Evolutionary conservation across 1,139 yeast genomes (phyloP).

Genomic region (Saccharomyces uvarum): DNA sequence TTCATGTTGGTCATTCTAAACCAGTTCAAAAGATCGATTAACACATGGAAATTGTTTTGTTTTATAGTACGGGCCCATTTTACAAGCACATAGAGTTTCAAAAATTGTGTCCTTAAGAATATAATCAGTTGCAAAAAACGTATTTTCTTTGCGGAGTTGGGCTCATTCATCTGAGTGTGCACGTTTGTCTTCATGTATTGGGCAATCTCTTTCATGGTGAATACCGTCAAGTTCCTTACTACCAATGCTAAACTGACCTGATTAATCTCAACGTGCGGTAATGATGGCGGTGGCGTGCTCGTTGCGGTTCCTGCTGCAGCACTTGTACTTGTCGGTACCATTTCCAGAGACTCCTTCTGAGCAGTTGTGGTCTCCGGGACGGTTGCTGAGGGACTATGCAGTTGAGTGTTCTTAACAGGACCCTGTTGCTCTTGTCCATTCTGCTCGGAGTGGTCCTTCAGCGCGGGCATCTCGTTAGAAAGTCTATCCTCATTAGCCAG

Average conservation of each 20-base stretch:
- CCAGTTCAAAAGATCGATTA: slow-evolving; percentile 85
- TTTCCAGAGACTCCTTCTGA: neutral
- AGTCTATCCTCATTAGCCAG: slow-evolving; percentile 4
- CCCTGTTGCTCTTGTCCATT: neutral
- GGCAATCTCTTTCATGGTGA: slow-evolving; percentile 29
- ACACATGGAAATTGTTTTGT: slow-evolving; percentile 57
- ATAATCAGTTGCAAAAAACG: slow-evolving; percentile 62
- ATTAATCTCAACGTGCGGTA: slow-evolving; percentile 33
- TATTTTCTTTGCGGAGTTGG: slow-evolving; percentile 59
- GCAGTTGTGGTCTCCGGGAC: neutral
- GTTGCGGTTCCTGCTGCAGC: neutral
- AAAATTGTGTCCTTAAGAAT: slow-evolving; percentile 67
- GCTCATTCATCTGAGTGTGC: slow-evolving; percentile 17
- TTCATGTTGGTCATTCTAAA: slow-evolving; percentile 71
- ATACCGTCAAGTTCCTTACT: slow-evolving; percentile 30
- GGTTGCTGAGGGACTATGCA: slow-evolving; percentile 3
- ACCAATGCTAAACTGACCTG: slow-evolving; percentile 29
- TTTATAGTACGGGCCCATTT: slow-evolving; percentile 69
- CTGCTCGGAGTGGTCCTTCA: neutral
- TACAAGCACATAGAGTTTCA: slow-evolving; percentile 72
- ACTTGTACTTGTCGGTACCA: slow-evolving; percentile 2
- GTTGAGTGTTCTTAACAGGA: slow-evolving; percentile 2
- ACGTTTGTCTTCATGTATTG: slow-evolving; percentile 31
- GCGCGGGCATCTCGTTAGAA: neutral
- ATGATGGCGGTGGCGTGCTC: slow-evolving; percentile 17